Conservation (phyloP, 345 rosid species). For the Citrus trifoliata region DNA sequence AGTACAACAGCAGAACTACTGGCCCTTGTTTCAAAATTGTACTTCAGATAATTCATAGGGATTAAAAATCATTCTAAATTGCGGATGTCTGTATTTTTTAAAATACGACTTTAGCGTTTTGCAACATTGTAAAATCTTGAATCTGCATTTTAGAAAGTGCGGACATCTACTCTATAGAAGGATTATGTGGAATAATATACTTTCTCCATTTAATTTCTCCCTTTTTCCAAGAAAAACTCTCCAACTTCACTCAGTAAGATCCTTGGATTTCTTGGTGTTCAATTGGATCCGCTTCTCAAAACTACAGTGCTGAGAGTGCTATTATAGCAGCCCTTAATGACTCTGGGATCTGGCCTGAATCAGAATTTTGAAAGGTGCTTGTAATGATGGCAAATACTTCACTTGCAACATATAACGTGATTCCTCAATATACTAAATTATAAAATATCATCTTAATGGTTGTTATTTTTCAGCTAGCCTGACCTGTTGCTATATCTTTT, state of each 20-base stretch:
- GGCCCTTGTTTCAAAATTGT: neutral
- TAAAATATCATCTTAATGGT: no score
- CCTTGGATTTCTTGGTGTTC: slow-evolving; percentile 46
- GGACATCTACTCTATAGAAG: no score
- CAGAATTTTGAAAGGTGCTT: slow-evolving; percentile 45
- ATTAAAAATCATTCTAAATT: no score
- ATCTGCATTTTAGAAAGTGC: no score
- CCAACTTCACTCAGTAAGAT: slow-evolving; percentile 33
- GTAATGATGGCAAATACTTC: slow-evolving; percentile 32
- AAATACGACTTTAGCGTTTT: no score
- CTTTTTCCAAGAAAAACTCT: slow-evolving; percentile 23
- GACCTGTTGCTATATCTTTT: no score
- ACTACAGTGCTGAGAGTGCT: slow-evolving; percentile 12
- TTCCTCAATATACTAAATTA: no score
- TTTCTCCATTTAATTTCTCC: neutral
- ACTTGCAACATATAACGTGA: slow-evolving; percentile 46
- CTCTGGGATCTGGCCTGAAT: slow-evolving; percentile 43
- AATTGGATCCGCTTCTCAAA: neutral
- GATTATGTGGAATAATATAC: neutral
- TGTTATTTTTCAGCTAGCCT: no score
- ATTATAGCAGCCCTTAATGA: slow-evolving; percentile 33
- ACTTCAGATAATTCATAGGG: no score
- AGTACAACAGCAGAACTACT: neutral
- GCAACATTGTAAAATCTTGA: no score
- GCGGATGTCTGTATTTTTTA: no score